These are phyloP conservation scores for Sugiyamaella marilandica DNA, from an alignment of 805 yeast genomes.

Conservation along the genomic window DNA sequence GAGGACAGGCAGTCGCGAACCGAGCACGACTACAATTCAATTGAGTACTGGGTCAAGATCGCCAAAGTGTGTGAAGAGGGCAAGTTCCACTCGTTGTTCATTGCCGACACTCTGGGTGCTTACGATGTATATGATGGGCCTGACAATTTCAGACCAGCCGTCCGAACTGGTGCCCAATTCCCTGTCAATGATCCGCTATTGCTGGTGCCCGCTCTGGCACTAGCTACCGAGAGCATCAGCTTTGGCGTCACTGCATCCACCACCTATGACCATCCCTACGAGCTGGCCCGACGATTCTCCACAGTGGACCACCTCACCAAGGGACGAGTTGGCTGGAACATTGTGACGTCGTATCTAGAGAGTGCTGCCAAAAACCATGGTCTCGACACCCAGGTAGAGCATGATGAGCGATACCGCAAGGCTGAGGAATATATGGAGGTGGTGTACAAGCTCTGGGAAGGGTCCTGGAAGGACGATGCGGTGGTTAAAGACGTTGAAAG, in stretches of 20 bases:
- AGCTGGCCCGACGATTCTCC: constrained; percentile 41
- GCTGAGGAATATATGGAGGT: constrained; percentile 41
- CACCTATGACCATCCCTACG: constrained; percentile 41
- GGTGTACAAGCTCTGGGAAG: constrained; percentile 37
- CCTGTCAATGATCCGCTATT: constrained; percentile 40
- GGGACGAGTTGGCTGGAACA: constrained; percentile 47
- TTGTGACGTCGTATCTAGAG: constrained; percentile 43
- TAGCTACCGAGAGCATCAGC: constrained; percentile 38
- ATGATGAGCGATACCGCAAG: constrained; percentile 39
- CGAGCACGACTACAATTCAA: constrained; percentile 22
- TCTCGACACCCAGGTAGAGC: constrained; percentile 36
- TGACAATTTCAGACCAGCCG: constrained; percentile 33
- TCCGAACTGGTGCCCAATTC: constrained; percentile 32
- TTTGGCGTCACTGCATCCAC: constrained; percentile 43
- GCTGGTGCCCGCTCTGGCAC: constrained; percentile 40
- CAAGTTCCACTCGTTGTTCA: constrained; percentile 37
- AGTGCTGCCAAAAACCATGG: constrained; percentile 41
- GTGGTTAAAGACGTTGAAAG: constrained; percentile 29
- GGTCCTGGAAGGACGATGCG: constrained; percentile 45
- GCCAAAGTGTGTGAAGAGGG: constrained; percentile 37
- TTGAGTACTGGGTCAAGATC: constrained; percentile 37
- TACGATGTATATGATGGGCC: constrained; percentile 43
- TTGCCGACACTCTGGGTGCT: constrained; percentile 40
- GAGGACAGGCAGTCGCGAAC: constrained; percentile 30
- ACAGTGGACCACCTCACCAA: constrained; percentile 41